phyloP scores from a whole-genome alignment of 2,329 filamentous ascomycete species.

The Colletotrichum sp. region DNA sequence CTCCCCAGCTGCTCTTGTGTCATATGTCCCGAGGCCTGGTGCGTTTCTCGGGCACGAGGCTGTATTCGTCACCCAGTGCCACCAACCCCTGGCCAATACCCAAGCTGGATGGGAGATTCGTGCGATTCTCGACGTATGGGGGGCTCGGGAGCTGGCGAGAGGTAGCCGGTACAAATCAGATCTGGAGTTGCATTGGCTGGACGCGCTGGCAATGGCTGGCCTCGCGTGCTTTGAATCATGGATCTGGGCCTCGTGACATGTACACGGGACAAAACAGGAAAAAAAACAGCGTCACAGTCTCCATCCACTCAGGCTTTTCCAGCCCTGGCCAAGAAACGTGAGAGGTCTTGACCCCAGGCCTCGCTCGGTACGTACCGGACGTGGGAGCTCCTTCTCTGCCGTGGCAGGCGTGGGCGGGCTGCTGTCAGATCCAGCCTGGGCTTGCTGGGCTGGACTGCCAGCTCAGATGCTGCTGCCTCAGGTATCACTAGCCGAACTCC shows the following conservation, averaged over 20 bases:
- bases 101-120: neutral
- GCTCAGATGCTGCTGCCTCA: neutral
- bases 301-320: neutral
- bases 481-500: neutral
- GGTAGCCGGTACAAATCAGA: neutral
- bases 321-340: neutral
- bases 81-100: neutral
- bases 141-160: neutral
- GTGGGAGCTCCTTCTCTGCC: neutral
- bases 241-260: neutral
- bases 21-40: neutral
- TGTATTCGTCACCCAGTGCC: conserved; percentile 3
- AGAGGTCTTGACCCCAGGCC: neutral
- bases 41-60: conserved; percentile 7
- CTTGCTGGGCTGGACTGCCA: neutral
- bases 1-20: neutral
- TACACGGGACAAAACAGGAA: neutral
- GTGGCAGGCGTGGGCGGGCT: neutral
- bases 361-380: neutral
- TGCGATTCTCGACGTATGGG: neutral
- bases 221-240: neutral
- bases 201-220: neutral
- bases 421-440: neutral
- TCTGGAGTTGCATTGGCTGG: neutral
- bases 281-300: neutral